phyloP scores from a whole-genome alignment of 2,329 filamentous ascomycete species.

The Phoma sp. region DNA sequence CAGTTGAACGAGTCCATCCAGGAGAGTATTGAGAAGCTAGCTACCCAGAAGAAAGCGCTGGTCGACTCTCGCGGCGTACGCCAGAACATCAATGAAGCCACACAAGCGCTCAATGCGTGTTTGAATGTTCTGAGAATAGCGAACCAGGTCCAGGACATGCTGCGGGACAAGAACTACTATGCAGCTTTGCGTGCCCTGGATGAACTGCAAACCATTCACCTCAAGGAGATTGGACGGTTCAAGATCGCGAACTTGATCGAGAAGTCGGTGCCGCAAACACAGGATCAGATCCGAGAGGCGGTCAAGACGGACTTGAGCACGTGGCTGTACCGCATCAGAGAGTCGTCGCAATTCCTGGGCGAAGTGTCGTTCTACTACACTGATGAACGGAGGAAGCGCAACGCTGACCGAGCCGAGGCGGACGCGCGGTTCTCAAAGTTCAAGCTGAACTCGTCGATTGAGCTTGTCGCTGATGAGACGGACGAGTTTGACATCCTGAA shows the following conservation, averaged over 20 bases:
- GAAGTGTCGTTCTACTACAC: constrained; percentile 98
- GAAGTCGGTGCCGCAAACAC: constrained; percentile 89
- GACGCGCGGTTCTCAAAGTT: constrained; percentile 80
- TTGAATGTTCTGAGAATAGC: constrained; percentile 90
- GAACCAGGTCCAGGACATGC: constrained; percentile 91
- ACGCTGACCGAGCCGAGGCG: constrained; percentile 80
- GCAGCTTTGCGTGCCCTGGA: constrained; percentile 91
- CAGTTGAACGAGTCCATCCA: constrained; percentile 94
- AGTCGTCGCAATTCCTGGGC: constrained; percentile 93
- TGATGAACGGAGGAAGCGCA: constrained; percentile 80
- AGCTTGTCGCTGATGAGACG: constrained; percentile 91
- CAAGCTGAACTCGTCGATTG: constrained; percentile 93
- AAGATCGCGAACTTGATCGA: constrained; percentile 96
- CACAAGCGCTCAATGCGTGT: constrained; percentile 86
- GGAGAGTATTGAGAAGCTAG: constrained; percentile 89
- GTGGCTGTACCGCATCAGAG: constrained; percentile 92
- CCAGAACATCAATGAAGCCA: constrained; percentile 94
- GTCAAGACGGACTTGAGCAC: constrained; percentile 98
- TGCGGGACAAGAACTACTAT: constrained; percentile 94
- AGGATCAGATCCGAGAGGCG: constrained; percentile 91
- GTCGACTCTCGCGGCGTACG: constrained; percentile 91
- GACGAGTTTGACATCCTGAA: constrained; percentile 96
- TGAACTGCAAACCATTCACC: constrained; percentile 93
- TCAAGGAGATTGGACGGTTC: constrained; percentile 93
- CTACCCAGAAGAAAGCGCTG: constrained; percentile 90